A percentile compares a stretch with the other conserved stretches of the same genome.
phyloP scores from a whole-genome alignment of 495 filamentous ascomycete genomes.

The Neurospora sp. region DNA sequence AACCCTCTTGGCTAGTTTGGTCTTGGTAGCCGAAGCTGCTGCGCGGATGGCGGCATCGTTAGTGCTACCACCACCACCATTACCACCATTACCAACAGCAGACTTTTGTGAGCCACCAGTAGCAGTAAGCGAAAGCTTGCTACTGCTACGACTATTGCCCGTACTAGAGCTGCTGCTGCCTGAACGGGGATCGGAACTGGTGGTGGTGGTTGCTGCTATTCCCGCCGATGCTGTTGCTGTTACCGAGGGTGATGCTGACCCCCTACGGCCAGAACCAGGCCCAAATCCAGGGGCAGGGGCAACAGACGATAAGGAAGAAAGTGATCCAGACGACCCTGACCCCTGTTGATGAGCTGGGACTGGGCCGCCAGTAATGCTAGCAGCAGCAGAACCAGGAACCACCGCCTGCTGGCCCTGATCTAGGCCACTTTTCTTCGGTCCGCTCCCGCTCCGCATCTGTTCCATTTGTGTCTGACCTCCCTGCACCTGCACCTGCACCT shows the following conservation, averaged over 20 bases:
- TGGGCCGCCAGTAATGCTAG: not conserved
- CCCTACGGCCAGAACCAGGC: not conserved
- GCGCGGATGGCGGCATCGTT: not conserved
- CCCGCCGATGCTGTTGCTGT: not conserved
- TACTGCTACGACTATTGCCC: not conserved
- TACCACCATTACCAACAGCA: not conserved
- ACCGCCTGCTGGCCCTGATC: constrained; percentile 12
- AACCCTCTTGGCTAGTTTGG: not conserved
- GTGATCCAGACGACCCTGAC: not conserved
- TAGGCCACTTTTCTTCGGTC: not conserved
- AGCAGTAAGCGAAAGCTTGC: not conserved
- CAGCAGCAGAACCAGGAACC: not conserved
- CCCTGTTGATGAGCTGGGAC: not conserved
- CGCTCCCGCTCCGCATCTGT: not conserved
- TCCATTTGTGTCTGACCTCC: not conserved
- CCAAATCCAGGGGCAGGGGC: not conserved
- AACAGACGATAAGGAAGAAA: not conserved
- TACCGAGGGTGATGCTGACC: not conserved
- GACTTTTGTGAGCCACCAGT: no score
- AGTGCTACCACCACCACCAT: not conserved
- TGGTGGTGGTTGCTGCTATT: not conserved
- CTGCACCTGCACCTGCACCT: not conserved
- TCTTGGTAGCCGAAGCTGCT: not conserved
- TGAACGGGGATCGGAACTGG: not conserved
- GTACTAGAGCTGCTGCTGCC: not conserved